Percentiles rank a stretch among this genome's conserved stretches.
Conservation (phyloP, 75 land plant genomes). For the Chamaecyparis obtusa region DNA sequence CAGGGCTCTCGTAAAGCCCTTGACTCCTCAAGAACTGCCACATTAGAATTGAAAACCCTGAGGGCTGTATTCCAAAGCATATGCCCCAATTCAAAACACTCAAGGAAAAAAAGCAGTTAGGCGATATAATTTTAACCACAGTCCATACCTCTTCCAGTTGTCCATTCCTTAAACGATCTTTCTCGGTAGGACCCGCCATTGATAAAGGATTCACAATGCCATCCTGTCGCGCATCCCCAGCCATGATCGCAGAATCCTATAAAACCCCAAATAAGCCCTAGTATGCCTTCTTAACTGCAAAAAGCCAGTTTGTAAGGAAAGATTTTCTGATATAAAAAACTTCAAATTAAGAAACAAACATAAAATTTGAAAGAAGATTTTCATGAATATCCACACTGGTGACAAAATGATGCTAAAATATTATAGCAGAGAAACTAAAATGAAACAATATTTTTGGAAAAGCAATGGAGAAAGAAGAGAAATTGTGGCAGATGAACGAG, state of each 20-base stretch:
- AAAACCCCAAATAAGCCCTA: background rate
- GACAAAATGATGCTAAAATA: too few species aligned
- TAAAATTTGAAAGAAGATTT: too few species aligned
- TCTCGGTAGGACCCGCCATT: background rate
- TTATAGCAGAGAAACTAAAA: too few species aligned
- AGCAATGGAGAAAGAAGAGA: too few species aligned
- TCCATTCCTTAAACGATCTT: background rate
- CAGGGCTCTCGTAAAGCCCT: constrained; percentile 78
- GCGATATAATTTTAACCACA: background rate
- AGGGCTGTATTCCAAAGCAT: too few species aligned
- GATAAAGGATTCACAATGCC: background rate
- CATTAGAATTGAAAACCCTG: too few species aligned
- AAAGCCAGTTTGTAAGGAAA: too few species aligned
- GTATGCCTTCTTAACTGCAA: background rate
- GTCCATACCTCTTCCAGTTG: background rate
- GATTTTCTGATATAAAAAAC: too few species aligned
- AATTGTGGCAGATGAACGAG: too few species aligned
- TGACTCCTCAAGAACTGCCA: constrained; percentile 58
- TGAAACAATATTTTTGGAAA: too few species aligned
- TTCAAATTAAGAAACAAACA: too few species aligned
- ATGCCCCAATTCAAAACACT: background rate
- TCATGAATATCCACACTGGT: too few species aligned
- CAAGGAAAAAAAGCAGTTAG: background rate
- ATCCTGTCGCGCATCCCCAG: background rate
- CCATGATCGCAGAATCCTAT: background rate